A percentile compares a stretch with the other conserved stretches of the same genome.
phyloP scores from a whole-genome alignment of 2,329 filamentous ascomycete species.

The Diaporthe sp. region DNA sequence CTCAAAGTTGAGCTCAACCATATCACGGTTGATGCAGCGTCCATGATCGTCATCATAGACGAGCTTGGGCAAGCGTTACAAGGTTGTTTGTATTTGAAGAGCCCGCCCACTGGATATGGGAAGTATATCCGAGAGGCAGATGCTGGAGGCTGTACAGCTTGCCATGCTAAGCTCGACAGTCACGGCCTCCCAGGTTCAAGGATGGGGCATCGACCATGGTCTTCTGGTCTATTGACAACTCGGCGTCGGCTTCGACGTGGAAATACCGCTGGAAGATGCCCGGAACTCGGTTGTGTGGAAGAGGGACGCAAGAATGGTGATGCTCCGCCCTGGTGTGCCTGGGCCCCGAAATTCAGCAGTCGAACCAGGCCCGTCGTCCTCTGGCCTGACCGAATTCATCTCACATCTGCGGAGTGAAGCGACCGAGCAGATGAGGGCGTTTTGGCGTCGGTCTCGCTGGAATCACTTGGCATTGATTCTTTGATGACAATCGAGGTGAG shows the following conservation, averaged over 20 bases:
- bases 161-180: slow-evolving; percentile 39
- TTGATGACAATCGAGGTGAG: slow-evolving; percentile 41
- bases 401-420: no score
- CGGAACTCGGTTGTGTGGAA: slow-evolving; percentile 2
- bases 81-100: background rate
- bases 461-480: slow-evolving; percentile 37
- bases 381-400: no score
- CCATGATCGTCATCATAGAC: background rate
- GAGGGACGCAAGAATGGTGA: slow-evolving; percentile 9
- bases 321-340: background rate
- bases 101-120: background rate
- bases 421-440: background rate
- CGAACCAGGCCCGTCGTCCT: no score
- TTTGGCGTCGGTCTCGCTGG: slow-evolving; percentile 7
- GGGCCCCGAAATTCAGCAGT: no score
- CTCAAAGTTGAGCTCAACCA: background rate
- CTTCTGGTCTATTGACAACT: slow-evolving; percentile 40
- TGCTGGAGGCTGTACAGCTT: slow-evolving; percentile 45
- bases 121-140: slow-evolving; percentile 42
- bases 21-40: background rate
- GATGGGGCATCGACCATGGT: slow-evolving; percentile 28
- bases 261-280: slow-evolving; percentile 44
- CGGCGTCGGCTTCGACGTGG: slow-evolving; percentile 46
- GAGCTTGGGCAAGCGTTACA: background rate
- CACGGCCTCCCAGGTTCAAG: background rate